A percentile compares a stretch with the other conserved stretches of the same genome.
phyloP scores from a whole-genome alignment of 179 eudicot genomes.

The Corrigiola litoralis region DNA sequence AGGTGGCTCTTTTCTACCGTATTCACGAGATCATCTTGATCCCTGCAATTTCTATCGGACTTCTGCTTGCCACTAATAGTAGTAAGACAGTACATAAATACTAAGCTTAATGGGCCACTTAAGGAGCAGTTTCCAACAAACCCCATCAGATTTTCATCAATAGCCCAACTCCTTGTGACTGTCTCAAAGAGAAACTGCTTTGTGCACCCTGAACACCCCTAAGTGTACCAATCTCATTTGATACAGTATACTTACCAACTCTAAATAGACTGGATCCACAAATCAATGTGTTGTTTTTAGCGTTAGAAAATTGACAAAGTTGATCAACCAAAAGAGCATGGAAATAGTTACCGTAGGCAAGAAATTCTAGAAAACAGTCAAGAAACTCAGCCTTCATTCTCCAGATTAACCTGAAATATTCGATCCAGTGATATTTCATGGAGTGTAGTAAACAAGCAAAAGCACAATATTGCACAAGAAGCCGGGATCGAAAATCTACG shows the following conservation, averaged over 20 bases:
- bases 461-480: no score
- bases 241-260: no score
- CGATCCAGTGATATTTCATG: no score
- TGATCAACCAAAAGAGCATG: conserved; percentile 19
- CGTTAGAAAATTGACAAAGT: conserved; percentile 14
- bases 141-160: neutral
- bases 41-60: neutral
- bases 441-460: no score
- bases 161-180: neutral
- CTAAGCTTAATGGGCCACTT: neutral
- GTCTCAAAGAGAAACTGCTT: neutral
- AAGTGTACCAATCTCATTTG: no score
- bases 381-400: conserved; percentile 11
- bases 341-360: conserved; percentile 4
- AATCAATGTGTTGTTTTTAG: conserved; percentile 13
- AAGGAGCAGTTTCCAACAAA: neutral
- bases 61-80: neutral
- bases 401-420: no score
- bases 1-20: no score
- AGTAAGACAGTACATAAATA: neutral
- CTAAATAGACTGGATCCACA: no score
- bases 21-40: neutral
- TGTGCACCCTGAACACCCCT: neutral
- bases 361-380: conserved; percentile 12
- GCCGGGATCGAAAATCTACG: no score